A percentile compares a stretch with the other conserved stretches of the same genome.
Evolutionary conservation across 352 stramenopile genomes (phyloP).

Genomic region (Phytophthora tentaculata): DNA sequence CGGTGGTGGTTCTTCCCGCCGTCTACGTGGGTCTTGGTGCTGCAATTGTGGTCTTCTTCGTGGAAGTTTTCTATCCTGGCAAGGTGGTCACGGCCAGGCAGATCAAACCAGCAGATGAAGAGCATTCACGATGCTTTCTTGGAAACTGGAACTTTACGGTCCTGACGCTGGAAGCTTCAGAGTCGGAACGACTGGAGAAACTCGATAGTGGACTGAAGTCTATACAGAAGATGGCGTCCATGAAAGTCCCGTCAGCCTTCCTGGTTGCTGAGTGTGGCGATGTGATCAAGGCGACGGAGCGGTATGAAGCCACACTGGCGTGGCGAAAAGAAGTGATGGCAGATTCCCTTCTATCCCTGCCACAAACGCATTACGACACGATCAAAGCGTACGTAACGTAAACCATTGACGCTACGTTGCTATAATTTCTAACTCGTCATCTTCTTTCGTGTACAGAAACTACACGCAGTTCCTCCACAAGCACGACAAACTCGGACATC

Average conservation of each 20-base stretch:
- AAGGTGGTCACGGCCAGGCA: constrained; percentile 53
- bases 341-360: constrained; percentile 66
- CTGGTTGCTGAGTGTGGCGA: constrained; percentile 77
- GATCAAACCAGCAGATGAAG: constrained; percentile 10
- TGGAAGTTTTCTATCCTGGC: constrained; percentile 64
- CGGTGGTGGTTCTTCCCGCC: constrained; percentile 57
- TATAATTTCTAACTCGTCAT: constrained; percentile 1
- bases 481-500: constrained; percentile 77
- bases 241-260: constrained; percentile 60
- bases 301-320: constrained; percentile 67
- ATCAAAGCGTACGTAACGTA: constrained; percentile 61
- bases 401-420: not conserved
- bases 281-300: constrained; percentile 55
- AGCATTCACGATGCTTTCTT: constrained; percentile 20
- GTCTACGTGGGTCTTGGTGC: constrained; percentile 54
- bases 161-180: constrained; percentile 61
- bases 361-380: constrained; percentile 63
- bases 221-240: constrained; percentile 18
- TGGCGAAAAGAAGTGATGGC: constrained; percentile 83
- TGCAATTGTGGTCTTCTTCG: constrained; percentile 55
- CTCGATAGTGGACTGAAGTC: constrained; percentile 12
- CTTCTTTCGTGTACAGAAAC: constrained; percentile 19
- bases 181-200: constrained; percentile 49
- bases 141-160: constrained; percentile 74
- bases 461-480: constrained; percentile 72